Base-by-base conservation (phyloP, 2,329 filamentous ascomycete species). In the Pseudopithomyces maydicus region DNA sequence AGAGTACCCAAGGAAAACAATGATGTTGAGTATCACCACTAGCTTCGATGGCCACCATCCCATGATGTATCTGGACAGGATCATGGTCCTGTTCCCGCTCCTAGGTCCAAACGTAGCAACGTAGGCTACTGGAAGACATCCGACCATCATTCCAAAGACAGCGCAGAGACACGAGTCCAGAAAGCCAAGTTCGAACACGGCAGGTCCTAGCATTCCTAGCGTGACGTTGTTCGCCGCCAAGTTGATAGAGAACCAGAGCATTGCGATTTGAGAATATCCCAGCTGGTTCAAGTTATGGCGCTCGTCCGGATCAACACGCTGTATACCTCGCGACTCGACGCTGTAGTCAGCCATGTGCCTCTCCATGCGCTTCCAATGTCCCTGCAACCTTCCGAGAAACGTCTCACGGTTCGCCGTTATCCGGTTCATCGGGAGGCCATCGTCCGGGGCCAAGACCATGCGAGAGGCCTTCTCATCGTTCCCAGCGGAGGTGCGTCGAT, bases 41-140 rank as follows among this genome's bases (percentile, higher is more conserved):
- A 89, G 72, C 71, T 88, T 88, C 51, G 83, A 83, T 0, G 86
- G 86, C 79, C 83, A 88, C 83, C 84, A 88, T 6, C 86, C 86
- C 82, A 88, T 88, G 17, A 82, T 77, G 65, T 86, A 65, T 56
- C 69, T 60, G 4, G 84, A 81, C 62, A 86, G 81, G 26, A 85
- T 82, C 83, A 88, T 82, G 45, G 85, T 88, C 51, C 86, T 77
- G 63, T 87, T 86, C 3, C 86, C 86, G 58, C 82, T 85, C 55
- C 80, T 72, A 1, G 86, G 85, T 0, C 86, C 86, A 76, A 85
- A 88, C 0, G 83, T 87, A 17, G 85, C 84, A 55, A 85, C 83
- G 75, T 87, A 88, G 1, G 84, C 83, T 2, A 84, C 80, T 2
- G 81, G 79, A 2, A 85, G 63, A 45, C 80, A 80, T 32, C 86